These are phyloP conservation scores for Mucor velutinosus DNA, from an alignment of 371 early-diverging fungal genomes.

Conservation along the genomic window DNA sequence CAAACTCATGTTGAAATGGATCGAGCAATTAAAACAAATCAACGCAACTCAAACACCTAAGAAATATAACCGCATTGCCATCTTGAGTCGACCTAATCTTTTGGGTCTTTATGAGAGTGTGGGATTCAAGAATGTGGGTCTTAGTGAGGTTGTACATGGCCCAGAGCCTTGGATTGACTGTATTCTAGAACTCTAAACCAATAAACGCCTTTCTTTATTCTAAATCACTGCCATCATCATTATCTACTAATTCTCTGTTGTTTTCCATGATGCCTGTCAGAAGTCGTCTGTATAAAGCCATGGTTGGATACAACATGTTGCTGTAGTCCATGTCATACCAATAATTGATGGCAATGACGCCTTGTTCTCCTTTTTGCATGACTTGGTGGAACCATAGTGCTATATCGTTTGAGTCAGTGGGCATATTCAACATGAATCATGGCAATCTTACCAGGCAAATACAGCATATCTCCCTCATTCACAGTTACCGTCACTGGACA, in stretches of 20 bases:
- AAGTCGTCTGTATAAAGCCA: conserved; percentile 37
- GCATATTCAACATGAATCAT: neutral
- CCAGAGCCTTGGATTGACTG: conserved; percentile 63
- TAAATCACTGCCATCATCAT: conserved; percentile 13
- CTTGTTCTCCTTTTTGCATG: conserved; percentile 59
- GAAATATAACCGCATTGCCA: conserved; percentile 51
- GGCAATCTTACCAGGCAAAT: conserved; percentile 56
- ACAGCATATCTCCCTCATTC: conserved; percentile 72
- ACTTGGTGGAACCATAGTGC: conserved; percentile 84
- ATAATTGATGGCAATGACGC: conserved; percentile 81
- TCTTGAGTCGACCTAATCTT: conserved; percentile 60
- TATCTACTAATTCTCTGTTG: conserved; percentile 13
- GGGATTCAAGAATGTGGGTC: conserved; percentile 61
- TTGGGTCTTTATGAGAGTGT: conserved; percentile 62
- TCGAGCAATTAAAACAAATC: conserved; percentile 34
- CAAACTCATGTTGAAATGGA: conserved; percentile 50
- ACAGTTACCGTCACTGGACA: conserved; percentile 60
- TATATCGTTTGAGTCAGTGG: conserved; percentile 7
- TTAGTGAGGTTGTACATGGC: conserved; percentile 66
- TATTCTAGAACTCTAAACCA: conserved; percentile 32
- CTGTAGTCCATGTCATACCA: conserved; percentile 80
- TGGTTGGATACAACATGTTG: conserved; percentile 37
- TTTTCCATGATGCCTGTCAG: conserved; percentile 25
- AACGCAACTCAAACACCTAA: conserved; percentile 9
- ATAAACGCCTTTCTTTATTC: conserved; percentile 4